Evolutionary conservation across 192 early-diverging fungal species (phyloP), one percentile per base, ranked within the genome.

Genomic region (Mycoemilia scoparia): DNA sequence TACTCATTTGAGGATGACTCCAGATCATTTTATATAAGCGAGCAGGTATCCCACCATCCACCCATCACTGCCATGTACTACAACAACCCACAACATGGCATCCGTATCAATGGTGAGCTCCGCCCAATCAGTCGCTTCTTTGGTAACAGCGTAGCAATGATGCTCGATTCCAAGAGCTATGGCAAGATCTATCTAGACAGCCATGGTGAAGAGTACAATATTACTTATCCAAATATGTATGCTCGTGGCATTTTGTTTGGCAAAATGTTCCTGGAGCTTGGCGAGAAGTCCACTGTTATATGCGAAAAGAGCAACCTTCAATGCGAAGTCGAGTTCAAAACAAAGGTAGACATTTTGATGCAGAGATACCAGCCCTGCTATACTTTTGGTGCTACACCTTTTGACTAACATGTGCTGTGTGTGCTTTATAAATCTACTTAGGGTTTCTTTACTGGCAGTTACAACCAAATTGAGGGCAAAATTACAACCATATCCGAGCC

Each of bases 1-100:
- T 91, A 73, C 66, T 60, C 66, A 36, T 84, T 79, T 36, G 30
- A 48, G 9, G 74, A 85, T 51, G 53, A 51, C 4, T 73, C 82
- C 21, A 61, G 73, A 29, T 77, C 83, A 14, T 77, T 66, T 43
- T 88, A 80, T 47, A 47, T 92, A 6, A 69, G 82, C 11, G 91
- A 96, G 57, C 91, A 96, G 54, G 78, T 89, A 7, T 81, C 82
- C 22, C 91, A 96, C 59, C 85, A 92, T 46, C 91, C 91, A 30
- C 87, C 91, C 2, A 74, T 90, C 29, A 85, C 82, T 0, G 74
- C 79, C 17, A 82, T 72, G 47, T 82, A 73, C 51, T 86, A 83
- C 51, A 66, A 74, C 24, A 76, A 74, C 38, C 87, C 90, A 4
- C 75, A 83, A 20, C 74, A 86, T 42, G 68, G 76, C 35, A 56